Base-by-base conservation (phyloP, 140 eudicot species). In the Cichorium intybus region DNA sequence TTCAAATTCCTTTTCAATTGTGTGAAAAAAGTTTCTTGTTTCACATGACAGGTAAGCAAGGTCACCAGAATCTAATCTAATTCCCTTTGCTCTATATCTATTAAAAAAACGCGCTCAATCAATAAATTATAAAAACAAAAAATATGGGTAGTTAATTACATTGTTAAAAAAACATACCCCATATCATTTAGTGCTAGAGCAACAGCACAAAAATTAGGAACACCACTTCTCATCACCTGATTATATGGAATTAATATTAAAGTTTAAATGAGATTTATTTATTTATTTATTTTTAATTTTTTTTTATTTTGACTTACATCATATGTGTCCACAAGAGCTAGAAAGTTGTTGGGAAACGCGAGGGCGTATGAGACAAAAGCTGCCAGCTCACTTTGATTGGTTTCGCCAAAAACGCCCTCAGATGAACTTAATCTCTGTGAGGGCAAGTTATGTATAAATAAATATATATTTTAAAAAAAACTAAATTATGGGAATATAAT, bases 201-300 rank as follows among this genome's bases (percentile, higher is more conserved):
- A 74, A 91, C 97, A 43, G 97, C 97, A 70, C 97, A 91, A 71
- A 91, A 91, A 66, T 91, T 91, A 23, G 97, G 97, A 78, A 91
- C 46, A 26, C 97, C 97, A 33, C 96, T 91, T 75, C 97, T 76
- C 85, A 82, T 76, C 48, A 91, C 97, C 97, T 91, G 84, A 74
- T 43, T 22, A 34, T 53, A 68, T 41, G 43, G 27, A 69, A 55
- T 56, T 43, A 26, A 33, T 67, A 52, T 61, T 24, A 60, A 35
- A 35, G 9, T 16, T 26, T 28, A 37, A 48, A 27, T 4, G 5
- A 6, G 5, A 27, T 5, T 1, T 27, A 27, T 27, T 27, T 5
- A 27, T n/a, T n/a, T n/a, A n/a, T n/a, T n/a, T n/a, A 27, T 1
- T 27, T 27, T 27, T 27, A 27, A 4, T 27, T 27, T 27, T 27